Conservation (phyloP, 192 early-diverging fungal genomes). For the Coemansia sp. region DNA sequence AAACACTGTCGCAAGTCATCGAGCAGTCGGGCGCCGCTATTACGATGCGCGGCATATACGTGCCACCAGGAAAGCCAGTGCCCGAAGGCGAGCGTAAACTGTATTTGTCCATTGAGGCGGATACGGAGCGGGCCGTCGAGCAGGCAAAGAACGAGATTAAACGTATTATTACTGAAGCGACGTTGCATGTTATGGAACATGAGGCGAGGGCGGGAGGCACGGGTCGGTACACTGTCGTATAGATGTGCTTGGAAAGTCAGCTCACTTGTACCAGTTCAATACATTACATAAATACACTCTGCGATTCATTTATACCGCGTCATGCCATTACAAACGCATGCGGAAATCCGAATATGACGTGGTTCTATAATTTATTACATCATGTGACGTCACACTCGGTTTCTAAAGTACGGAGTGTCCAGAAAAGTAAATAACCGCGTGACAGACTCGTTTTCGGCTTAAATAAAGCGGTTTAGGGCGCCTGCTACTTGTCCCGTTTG, state of each 20-base stretch:
- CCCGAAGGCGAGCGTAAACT: conserved; percentile 82
- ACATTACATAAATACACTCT: no score
- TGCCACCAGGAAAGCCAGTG: conserved; percentile 81
- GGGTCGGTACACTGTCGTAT: conserved; percentile 51
- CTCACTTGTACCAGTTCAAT: no score
- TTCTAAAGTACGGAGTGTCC: no score
- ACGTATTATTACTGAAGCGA: conserved; percentile 86
- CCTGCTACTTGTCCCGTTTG: no score
- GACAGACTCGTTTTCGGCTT: no score
- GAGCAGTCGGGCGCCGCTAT: conserved; percentile 94
- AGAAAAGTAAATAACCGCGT: no score
- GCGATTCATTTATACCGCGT: no score
- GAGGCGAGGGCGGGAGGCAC: conserved; percentile 56
- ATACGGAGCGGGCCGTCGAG: conserved; percentile 85
- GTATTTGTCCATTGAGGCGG: conserved; percentile 94
- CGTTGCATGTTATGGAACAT: conserved; percentile 68
- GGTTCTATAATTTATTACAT: no score
- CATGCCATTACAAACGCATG: no score
- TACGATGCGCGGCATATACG: conserved; percentile 89
- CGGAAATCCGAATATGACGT: no score
- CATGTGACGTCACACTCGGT: no score
- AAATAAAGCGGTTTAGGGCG: no score
- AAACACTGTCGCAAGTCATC: conserved; percentile 89
- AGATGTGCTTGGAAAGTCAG: background rate
- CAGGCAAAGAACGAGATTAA: conserved; percentile 92